These are phyloP conservation scores for Candida andamanensis DNA, from an alignment of 805 yeast genomes.

Conservation along the genomic window DNA sequence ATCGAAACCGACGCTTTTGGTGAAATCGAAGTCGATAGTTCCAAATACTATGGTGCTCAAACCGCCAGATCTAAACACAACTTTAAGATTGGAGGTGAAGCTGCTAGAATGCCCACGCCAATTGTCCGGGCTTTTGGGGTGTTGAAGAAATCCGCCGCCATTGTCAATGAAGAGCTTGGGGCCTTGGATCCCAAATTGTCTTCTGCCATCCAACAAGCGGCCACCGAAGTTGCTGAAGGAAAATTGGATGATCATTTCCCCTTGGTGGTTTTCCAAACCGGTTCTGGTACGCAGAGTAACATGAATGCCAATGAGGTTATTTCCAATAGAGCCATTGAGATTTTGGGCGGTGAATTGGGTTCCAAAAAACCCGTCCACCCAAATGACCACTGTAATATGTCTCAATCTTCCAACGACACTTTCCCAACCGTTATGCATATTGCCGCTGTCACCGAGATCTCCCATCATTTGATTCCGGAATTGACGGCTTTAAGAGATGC, in stretches of 20 bases:
- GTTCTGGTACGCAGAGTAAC: conserved; percentile 97
- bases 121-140: conserved; percentile 89
- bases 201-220: conserved; percentile 84
- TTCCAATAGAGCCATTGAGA: conserved; percentile 95
- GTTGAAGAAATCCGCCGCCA: conserved; percentile 90
- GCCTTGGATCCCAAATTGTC: conserved; percentile 77
- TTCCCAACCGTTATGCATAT: conserved; percentile 99
- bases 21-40: conserved; percentile 82
- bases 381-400: conserved; percentile 97
- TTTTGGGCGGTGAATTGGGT: conserved; percentile 88
- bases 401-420: conserved; percentile 98
- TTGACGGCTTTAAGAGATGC: conserved; percentile 72
- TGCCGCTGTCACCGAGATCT: conserved; percentile 92
- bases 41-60: conserved; percentile 97
- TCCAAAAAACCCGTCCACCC: conserved; percentile 96
- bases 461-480: conserved; percentile 71
- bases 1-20: conserved; percentile 95
- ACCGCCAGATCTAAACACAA: conserved; percentile 90
- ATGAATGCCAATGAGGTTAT: conserved; percentile 99
- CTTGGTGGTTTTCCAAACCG: conserved; percentile 97
- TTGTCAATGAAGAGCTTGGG: conserved; percentile 80
- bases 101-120: conserved; percentile 89
- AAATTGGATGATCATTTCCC: conserved; percentile 94
- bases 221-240: conserved; percentile 91
- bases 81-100: conserved; percentile 91